phyloP scores from a whole-genome alignment of 163 green algal genomes.

The Scenedesmus sp. region DNA sequence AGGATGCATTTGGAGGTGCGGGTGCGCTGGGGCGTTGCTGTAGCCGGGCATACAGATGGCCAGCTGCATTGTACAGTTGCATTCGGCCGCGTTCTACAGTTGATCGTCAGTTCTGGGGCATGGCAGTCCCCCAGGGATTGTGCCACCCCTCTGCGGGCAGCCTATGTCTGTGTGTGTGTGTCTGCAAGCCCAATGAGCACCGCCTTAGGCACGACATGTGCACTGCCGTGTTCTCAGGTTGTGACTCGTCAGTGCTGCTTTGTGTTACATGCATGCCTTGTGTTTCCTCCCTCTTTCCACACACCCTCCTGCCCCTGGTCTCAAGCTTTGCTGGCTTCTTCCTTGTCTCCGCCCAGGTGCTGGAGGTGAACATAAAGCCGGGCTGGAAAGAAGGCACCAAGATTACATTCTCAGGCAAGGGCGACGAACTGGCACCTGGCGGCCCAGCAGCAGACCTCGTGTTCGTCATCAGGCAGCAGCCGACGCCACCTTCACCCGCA shows the following conservation, averaged over 20 bases:
- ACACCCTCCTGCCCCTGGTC: not conserved
- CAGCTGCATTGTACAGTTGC: not conserved
- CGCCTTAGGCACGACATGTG: too few species aligned
- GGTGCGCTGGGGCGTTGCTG: too few species aligned
- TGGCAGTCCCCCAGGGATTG: too few species aligned
- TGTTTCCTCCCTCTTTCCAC: not conserved
- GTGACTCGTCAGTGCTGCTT: too few species aligned
- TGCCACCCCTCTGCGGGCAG: too few species aligned
- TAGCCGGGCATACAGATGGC: too few species aligned
- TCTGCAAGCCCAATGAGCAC: too few species aligned
- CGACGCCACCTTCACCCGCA: constrained; percentile 79
- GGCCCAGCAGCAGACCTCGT: constrained; percentile 83
- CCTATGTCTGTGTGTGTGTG: too few species aligned
- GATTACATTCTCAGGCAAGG: constrained; percentile 84
- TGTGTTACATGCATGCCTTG: not conserved
- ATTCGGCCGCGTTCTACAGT: not conserved
- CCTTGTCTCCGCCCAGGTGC: constrained; percentile 80
- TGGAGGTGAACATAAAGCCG: constrained; percentile 87
- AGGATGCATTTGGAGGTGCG: too few species aligned
- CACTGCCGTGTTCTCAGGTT: not conserved
- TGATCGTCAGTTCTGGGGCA: too few species aligned
- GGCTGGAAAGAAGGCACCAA: constrained; percentile 85
- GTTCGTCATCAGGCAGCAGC: constrained; percentile 85
- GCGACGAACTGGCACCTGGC: constrained; percentile 78
- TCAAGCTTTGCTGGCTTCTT: not conserved